Evolutionary conservation across 768 basidiomycete species (phyloP), one percentile per base, ranked within the genome.

Genomic region (Hygrocybe punicea): DNA sequence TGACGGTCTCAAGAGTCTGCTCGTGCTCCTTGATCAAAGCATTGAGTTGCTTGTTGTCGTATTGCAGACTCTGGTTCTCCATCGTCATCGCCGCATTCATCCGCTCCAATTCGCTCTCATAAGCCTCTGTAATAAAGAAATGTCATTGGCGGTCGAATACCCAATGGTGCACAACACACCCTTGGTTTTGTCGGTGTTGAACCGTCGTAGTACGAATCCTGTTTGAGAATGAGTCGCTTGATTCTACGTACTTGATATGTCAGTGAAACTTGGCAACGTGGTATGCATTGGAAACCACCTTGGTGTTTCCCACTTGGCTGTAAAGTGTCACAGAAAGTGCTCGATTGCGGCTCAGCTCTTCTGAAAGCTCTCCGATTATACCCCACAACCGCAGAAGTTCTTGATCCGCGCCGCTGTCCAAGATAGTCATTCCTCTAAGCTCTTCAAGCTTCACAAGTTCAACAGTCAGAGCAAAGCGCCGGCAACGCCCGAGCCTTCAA

Each of bases 31-130:
- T 94, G 64, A 98, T 87, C 53, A 99, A 77, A 5, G 81, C 76
- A 61, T 87, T 91, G 33, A 99, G 80, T 63, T 98, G 96, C 69
- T 97, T 96, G 78, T 98, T 99, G 74, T 98, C 97, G 63, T 96
- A 84, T 64, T 91, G 84, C 42, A 99, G 76, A 6, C 76, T 73
- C 63, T 89, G 87, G 68, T 98, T 99, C 70, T 99, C 95, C 21
- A 81, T 73, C 4, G 81, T 74, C 65, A 98, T 86, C 48, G 83
- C 78, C 4, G 79, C 72, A 61, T 94, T 95, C 86, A 97, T 92
- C 45, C 83, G 82, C 66, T 98, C 94, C 19, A 99, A 76, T 67
- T 97, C 94, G 14, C 84, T 80, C 49, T 94, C 86, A 65, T 95
- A 99, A 57, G 84, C 84, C 74, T 98, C 97, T 98, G 71, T 16